Percentiles rank a stretch among this genome's conserved stretches.
phyloP scores from a whole-genome alignment of 2,329 filamentous ascomycete species.

The Epichloe festucae region DNA sequence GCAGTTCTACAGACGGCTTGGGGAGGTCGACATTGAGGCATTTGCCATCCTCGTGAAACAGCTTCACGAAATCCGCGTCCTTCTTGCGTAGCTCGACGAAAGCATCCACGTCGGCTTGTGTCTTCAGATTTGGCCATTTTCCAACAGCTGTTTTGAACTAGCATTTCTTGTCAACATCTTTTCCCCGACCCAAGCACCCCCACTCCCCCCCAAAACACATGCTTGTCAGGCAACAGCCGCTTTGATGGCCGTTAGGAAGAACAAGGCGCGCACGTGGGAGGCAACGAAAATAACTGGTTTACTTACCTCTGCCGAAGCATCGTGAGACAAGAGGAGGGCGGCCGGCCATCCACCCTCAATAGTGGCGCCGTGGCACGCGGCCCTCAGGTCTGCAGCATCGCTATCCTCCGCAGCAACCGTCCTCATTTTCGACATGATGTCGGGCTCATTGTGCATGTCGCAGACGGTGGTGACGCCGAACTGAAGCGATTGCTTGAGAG shows the following conservation, averaged over 20 bases:
- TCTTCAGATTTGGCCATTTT: conserved; percentile 30
- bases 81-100: conserved; percentile 27
- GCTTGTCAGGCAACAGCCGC: not conserved
- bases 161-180: conserved; percentile 17
- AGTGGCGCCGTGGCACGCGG: conserved; percentile 32
- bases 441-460: conserved; percentile 32
- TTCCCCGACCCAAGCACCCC: no score
- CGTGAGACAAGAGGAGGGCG: conserved; percentile 1
- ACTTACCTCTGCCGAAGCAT: conserved; percentile 5
- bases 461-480: conserved; percentile 39
- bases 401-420: conserved; percentile 11
- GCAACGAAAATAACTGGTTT: no score
- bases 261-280: not conserved
- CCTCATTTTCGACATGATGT: conserved; percentile 18
- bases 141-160: conserved; percentile 2
- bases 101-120: conserved; percentile 24
- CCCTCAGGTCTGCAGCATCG: conserved; percentile 34
- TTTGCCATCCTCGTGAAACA: conserved; percentile 35
- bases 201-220: no score
- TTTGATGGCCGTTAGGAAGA: not conserved
- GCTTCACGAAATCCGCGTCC: conserved; percentile 36
- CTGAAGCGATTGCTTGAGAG: conserved; percentile 27
- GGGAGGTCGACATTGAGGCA: conserved; percentile 23
- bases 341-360: conserved; percentile 39
- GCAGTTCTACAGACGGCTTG: conserved; percentile 29